Evolutionary conservation across 2,329 filamentous ascomycete genomes (phyloP).

Genomic region (Arthroderma sp.): DNA sequence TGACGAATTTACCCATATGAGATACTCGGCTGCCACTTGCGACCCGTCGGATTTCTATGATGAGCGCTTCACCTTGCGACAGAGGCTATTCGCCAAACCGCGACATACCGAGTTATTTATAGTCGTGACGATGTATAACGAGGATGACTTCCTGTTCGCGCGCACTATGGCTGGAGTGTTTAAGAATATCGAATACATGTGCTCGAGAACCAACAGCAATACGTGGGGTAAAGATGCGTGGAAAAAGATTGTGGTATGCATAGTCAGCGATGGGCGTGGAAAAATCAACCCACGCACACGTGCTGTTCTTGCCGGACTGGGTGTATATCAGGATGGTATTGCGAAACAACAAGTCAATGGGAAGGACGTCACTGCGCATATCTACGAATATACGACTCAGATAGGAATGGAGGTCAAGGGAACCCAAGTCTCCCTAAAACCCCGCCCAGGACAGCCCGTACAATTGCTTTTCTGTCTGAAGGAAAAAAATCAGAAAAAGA

Average conservation of each 20-base stretch:
- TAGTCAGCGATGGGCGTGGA: conserved; percentile 90
- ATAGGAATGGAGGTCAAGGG: conserved; percentile 76
- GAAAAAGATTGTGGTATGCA: conserved; percentile 99
- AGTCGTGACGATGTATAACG: conserved; percentile 97
- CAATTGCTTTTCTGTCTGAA: conserved; percentile 97
- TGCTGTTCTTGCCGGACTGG: conserved; percentile 80
- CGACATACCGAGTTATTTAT: conserved; percentile 92
- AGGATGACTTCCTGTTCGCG: conserved; percentile 91
- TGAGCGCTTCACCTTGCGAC: conserved; percentile 79
- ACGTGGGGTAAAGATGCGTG: conserved; percentile 97
- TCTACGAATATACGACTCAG: conserved; percentile 62
- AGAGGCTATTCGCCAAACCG: conserved; percentile 82
- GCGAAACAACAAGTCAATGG: conserved; percentile 95
- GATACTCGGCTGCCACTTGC: conserved; percentile 89
- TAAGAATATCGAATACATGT: conserved; percentile 99
- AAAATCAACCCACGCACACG: conserved; percentile 92
- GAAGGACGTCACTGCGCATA: conserved; percentile 92
- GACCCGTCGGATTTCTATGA: conserved; percentile 80
- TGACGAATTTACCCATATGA: conserved; percentile 65
- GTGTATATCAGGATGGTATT: conserved; percentile 96
- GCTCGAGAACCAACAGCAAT: conserved; percentile 79
- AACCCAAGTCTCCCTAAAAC: conserved; percentile 69
- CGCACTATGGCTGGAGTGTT: conserved; percentile 93
- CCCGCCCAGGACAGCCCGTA: conserved; percentile 71
- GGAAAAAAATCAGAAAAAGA: conserved; percentile 99